phyloP scores from a whole-genome alignment of 108 stramenopile species.

The Schizochytrium sp. region DNA sequence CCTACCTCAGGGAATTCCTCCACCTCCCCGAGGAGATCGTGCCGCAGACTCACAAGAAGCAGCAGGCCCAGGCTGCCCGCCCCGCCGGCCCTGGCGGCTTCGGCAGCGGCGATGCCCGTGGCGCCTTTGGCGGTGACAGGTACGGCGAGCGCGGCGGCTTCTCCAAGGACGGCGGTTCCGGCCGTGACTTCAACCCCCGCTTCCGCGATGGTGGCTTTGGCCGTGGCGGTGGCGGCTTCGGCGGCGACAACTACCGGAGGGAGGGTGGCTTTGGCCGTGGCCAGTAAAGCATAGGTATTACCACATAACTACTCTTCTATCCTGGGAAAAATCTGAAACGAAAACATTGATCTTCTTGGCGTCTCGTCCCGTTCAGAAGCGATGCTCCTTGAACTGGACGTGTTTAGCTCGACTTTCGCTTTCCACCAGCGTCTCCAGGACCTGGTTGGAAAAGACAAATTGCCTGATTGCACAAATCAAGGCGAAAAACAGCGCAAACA shows the following conservation, averaged over 20 bases:
- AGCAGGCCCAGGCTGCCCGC: constrained; percentile 52
- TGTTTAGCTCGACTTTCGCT: not conserved
- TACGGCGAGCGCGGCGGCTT: constrained; percentile 57
- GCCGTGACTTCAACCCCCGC: constrained; percentile 56
- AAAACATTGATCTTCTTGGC: not conserved
- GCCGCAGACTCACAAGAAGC: constrained; percentile 87
- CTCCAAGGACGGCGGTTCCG: constrained; percentile 50
- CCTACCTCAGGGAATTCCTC: constrained; percentile 84
- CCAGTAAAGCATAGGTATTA: not conserved
- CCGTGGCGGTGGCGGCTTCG: constrained; percentile 50
- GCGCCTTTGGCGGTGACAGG: constrained; percentile 63
- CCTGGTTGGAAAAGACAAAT: not conserved
- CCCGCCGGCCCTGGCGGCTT: constrained; percentile 77
- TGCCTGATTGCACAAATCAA: not conserved
- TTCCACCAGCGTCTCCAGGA: not conserved
- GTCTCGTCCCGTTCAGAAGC: not conserved
- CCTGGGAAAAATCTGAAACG: too few species aligned
- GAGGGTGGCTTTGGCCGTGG: constrained; percentile 18
- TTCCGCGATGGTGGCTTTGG: constrained; percentile 11
- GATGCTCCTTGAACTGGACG: not conserved
- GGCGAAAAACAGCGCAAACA: not conserved
- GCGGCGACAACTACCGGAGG: constrained; percentile 7
- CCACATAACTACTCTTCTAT: not conserved
- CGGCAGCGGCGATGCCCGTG: constrained; percentile 38
- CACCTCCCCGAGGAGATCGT: constrained; percentile 88